Percentiles rank a stretch among this genome's conserved stretches.
Evolutionary conservation across 2,329 filamentous ascomycete genomes (phyloP).

Genomic region (Neoarthrinium moseri): DNA sequence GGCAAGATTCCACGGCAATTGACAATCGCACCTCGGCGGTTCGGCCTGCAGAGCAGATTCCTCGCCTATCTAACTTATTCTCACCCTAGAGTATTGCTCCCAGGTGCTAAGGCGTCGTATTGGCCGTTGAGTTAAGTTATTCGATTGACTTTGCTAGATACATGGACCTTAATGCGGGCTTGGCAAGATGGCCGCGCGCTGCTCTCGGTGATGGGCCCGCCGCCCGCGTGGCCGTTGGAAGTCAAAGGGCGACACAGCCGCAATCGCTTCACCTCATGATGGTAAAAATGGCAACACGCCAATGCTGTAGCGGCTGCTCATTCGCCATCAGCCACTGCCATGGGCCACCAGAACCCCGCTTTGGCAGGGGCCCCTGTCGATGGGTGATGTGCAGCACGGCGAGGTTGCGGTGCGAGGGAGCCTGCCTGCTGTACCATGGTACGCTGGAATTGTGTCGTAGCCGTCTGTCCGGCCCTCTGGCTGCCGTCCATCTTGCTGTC

Average conservation of each 20-base stretch:
- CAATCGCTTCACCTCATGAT: neutral
- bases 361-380: neutral
- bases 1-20: too few species aligned
- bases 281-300: constrained; percentile 3
- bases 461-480: too few species aligned
- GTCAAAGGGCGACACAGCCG: neutral
- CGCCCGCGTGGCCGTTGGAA: neutral
- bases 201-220: neutral
- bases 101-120: neutral
- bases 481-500: too few species aligned
- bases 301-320: neutral
- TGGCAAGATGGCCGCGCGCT: too few species aligned
- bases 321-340: neutral
- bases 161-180: too few species aligned
- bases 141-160: neutral
- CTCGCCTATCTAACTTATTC: neutral
- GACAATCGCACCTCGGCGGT: too few species aligned
- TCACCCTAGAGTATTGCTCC: neutral
- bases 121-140: neutral
- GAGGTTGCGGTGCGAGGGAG: neutral
- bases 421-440: too few species aligned
- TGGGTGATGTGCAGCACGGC: neutral
- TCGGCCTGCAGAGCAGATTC: neutral
- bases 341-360: neutral
- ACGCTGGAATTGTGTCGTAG: too few species aligned